phyloP scores from a whole-genome alignment of 2,329 filamentous ascomycete species.

The Xylaria sp. region DNA sequence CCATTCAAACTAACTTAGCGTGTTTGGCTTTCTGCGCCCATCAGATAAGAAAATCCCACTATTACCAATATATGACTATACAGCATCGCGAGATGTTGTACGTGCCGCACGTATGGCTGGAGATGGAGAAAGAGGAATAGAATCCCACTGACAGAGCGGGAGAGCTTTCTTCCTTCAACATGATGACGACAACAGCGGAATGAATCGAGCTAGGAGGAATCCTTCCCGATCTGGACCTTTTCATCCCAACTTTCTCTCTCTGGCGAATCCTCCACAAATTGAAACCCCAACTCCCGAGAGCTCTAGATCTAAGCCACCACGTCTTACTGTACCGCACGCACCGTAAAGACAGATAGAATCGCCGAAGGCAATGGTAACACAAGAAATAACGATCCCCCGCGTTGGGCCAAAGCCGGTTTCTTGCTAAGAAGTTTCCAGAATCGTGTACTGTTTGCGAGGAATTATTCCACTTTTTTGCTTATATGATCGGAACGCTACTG shows the following conservation, averaged over 20 bases:
- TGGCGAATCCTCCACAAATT: conserved; percentile 2
- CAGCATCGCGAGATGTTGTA: not conserved
- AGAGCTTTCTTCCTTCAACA: not conserved
- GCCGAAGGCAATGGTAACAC: too few relatives aligned
- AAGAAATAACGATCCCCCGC: too few relatives aligned
- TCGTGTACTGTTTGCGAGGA: conserved; percentile 20
- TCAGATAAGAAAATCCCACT: not conserved
- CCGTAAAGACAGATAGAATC: too few relatives aligned
- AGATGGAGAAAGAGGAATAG: not conserved
- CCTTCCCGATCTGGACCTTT: conserved; percentile 17
- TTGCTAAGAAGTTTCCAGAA: not conserved
- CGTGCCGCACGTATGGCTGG: not conserved
- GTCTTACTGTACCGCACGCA: not conserved
- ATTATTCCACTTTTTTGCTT: not conserved
- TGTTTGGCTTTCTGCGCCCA: not conserved
- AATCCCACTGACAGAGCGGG: not conserved
- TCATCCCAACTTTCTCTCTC: not conserved
- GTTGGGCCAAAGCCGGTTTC: not conserved
- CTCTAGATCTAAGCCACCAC: not conserved
- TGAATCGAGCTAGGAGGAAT: conserved; percentile 5
- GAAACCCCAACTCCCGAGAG: conserved; percentile 13
- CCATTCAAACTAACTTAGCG: not conserved
- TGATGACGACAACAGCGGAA: not conserved
- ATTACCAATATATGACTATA: not conserved
- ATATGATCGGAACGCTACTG: conserved; percentile 22